Base-by-base conservation (phyloP, 352 stramenopile genomes). In the Phytophthora fragariae region DNA sequence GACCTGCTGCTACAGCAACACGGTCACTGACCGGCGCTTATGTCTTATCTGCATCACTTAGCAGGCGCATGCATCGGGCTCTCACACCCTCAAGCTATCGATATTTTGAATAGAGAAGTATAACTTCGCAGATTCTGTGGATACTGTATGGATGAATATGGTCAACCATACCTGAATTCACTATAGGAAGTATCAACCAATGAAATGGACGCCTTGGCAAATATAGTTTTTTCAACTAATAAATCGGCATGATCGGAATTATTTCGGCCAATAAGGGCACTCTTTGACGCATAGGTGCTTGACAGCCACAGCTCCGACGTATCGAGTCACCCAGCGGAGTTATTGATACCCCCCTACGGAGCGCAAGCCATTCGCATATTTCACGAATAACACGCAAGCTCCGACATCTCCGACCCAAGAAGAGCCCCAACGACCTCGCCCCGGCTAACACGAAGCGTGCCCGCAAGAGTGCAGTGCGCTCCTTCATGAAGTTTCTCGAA, bases 361-460 rank as follows among this genome's bases (percentile, higher is more conserved):
- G 2, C 3, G 4, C 29, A 21, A 47, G 21, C 58, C 65, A 72
- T 72, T 59, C 24, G 10, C 56, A 52, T 72, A 56, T 56, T 56
- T 56, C 33, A 2, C 33, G 3, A 63, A 68, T 67, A 62, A 54
- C 54, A 58, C 39, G 5, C n/a, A 64, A 70, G 17, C 52, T 49
- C 56, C 66, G 50, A 64, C 61, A 19, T 46, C 53, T 65, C 62
- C 62, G 57, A 59, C 50, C 3, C 29, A 50, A 39, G 19, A 80
- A 77, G 62, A 73, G 70, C 12, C 60, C 71, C 2, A 70, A 54
- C 37, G 44, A 74, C 63, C 55, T 71, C 21, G 58, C 64, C 41
- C 59, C 69, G 17, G 44, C 17, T 3, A 80, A 75, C 66, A 70
- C 73, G n/a, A 80, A 80, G 35, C 58, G 57, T 11, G 72, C 57